Evolutionary conservation across 768 basidiomycete genomes (phyloP), one percentile per base, ranked within the genome.

Genomic region (Pleurotus citrinopileatus): DNA sequence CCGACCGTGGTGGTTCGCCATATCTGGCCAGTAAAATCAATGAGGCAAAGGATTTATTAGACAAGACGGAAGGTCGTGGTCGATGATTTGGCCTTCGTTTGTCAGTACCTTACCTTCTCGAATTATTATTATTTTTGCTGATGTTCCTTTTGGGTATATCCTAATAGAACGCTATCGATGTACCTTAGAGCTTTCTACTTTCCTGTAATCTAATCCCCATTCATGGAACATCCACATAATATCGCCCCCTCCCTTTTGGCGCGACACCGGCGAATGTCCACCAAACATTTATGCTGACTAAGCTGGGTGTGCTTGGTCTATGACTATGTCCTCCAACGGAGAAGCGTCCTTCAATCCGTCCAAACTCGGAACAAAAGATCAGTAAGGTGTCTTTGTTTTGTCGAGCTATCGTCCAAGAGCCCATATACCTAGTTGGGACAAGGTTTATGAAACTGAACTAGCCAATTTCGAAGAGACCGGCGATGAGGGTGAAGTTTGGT

Each of bases 21-120:
- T 99, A 98, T 70, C 74, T 98, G 46, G 95, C 97, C 10, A 94
- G 93, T 64, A 98, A 99, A 79, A 96, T 98, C 58, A 99, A 99
- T 70, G 97, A 99, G 66, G 97, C 96, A 0, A 98, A 97, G 67
- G 96, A 94, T 63, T 59, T 96, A 54, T 69, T 97, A 43, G 94
- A 97, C 28, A 91, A 89, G 67, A 78, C 78, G n/a, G 85, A 87
- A 47, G 79, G 79, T 50, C 81, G 74, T 60, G 68, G 63, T 15
- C 67, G 74, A 55, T 73, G 61, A 63, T 32, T 38, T 29, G n/a
- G 20, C 37, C 23, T 56, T 15, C 12, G n/a, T 27, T 25, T 37
- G 32, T 25, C 19, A 38, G 45, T 19, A 20, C 52, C 28, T 42
- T 27, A 17, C n/a, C 27, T 17, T 12, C 40, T 36, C 19, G 9